Base-by-base conservation (phyloP, 2,329 filamentous ascomycete species). In the Knoxdaviesia proteae region DNA sequence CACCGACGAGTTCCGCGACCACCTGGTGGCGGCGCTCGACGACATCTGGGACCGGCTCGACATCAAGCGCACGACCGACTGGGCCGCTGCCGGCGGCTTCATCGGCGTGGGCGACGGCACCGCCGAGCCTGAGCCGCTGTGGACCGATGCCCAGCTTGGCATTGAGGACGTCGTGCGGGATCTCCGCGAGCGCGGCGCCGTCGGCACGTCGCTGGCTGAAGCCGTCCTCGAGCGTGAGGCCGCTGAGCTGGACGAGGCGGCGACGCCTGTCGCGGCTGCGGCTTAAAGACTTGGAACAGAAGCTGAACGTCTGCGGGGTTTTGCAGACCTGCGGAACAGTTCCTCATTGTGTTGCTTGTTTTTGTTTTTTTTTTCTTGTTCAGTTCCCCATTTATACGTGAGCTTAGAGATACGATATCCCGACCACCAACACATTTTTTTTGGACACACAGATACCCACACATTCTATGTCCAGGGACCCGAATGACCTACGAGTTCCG, bases 61-160 rank as follows among this genome's bases (percentile, higher is more conserved):
- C 47, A 87, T 94, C 62, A 94, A 92, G 69, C 80, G 88, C 53
- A 93, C 88, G 32, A 84, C 79, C 45, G 81, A 93, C 54, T 98
- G 90, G 90, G 81, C 82, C 32, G 74, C 77, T 9, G 72, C 90
- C 55, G 90, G 90, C 39, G 90, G 90, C 6, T 94, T 96, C 61
- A 83, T 96, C 45, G 90, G 88, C 42, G 90, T 98, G 6, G 90
- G 90, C 29, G 79, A 84, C 49, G 69, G 67, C 40, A 69, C 68
- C 44, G 63, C 62, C 2, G 69, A 72, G 36, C 68, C 69, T 50
- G 62, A 73, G 55, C 79, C 87, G n/a, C 77, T 98, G 36, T 98
- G 90, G 90, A 90, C 83, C 2, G 77, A 94, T 53, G 67, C 71
- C 52, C 90, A 98, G 68, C 74, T 98, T 44, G 83, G 80, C 36